These are phyloP conservation scores for Tuber melanosporum DNA, from an alignment of 495 filamentous ascomycete species.

Conservation along the genomic window DNA sequence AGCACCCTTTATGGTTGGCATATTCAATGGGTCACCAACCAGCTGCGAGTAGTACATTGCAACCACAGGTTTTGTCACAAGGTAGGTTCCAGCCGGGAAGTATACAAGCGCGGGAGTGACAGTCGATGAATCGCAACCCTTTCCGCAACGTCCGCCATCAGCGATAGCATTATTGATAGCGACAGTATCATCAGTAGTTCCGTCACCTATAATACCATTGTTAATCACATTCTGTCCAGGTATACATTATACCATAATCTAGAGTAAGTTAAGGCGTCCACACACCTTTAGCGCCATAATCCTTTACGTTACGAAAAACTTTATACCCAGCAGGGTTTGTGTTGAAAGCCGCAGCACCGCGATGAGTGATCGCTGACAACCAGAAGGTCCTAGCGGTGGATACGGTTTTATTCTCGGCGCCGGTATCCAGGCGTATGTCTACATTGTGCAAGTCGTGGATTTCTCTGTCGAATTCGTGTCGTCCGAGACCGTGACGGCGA, in stretches of 20 bases:
- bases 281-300: conserved; percentile 66
- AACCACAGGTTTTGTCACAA: conserved; percentile 61
- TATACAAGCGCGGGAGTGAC: conserved; percentile 67
- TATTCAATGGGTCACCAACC: conserved; percentile 60
- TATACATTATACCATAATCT: conserved; percentile 8
- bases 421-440: neutral
- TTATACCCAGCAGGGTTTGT: conserved; percentile 52
- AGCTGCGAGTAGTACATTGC: conserved; percentile 78
- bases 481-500: neutral
- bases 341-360: conserved; percentile 63
- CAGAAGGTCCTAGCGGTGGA: conserved; percentile 45
- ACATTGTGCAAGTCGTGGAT: neutral
- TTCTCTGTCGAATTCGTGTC: neutral
- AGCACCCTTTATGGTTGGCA: conserved; percentile 72
- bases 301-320: conserved; percentile 81
- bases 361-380: conserved; percentile 64
- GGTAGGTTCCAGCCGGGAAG: conserved; percentile 73
- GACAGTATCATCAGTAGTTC: conserved; percentile 72
- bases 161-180: conserved; percentile 85
- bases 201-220: conserved; percentile 48
- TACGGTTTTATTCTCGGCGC: neutral
- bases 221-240: neutral
- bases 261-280: conserved; percentile 13
- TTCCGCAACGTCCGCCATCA: conserved; percentile 67
- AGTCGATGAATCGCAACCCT: conserved; percentile 70